A percentile compares a stretch with the other conserved stretches of the same genome.
Conservation (phyloP, 306 rosid genomes). For the Canavalia gladiata region DNA sequence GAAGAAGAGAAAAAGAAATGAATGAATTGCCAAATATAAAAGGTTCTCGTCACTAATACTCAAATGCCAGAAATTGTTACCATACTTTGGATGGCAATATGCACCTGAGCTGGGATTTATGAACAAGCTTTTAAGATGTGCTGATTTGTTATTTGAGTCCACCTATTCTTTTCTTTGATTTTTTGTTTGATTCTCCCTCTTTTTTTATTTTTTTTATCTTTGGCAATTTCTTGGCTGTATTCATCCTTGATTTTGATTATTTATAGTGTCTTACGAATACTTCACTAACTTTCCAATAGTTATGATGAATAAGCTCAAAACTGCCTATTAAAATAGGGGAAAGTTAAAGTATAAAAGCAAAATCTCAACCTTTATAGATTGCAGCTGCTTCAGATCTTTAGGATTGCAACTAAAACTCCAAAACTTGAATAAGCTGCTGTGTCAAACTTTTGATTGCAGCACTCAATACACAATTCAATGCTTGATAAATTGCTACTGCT, state of each 20-base stretch:
- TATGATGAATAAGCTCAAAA: background rate
- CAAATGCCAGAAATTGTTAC: background rate
- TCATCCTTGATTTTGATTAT: background rate
- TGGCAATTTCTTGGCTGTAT: background rate
- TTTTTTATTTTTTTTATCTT: background rate
- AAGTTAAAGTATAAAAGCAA: background rate
- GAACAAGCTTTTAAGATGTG: background rate
- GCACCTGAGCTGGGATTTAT: background rate
- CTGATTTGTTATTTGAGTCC: background rate
- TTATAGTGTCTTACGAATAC: background rate
- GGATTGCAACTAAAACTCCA: background rate
- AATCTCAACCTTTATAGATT: background rate
- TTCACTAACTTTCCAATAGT: background rate
- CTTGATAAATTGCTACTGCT: background rate
- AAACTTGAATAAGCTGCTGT: background rate
- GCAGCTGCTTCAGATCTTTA: too few relatives aligned
- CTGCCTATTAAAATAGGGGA: background rate
- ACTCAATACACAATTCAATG: background rate
- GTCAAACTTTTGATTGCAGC: background rate
- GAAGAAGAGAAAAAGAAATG: background rate
- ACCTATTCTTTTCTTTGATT: background rate
- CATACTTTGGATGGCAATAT: background rate
- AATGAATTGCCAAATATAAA: background rate
- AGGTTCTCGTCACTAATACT: too few relatives aligned
- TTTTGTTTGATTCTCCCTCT: background rate